Conservation (phyloP, 2,329 filamentous ascomycete species). For the Colletotrichum incanum region DNA sequence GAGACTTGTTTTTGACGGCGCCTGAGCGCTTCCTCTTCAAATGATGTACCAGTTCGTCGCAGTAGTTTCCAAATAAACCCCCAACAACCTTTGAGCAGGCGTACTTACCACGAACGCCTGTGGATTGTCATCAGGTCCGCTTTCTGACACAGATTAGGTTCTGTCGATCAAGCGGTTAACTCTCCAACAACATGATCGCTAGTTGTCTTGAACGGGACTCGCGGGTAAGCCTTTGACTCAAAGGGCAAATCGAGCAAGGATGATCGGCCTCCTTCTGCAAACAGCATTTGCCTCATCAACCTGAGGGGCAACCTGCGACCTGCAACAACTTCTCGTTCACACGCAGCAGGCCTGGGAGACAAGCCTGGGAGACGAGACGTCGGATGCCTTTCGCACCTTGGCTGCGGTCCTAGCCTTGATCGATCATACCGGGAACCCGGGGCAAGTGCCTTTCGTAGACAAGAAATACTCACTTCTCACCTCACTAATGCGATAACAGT, state of each 20-base stretch:
- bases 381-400: background rate
- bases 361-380: background rate
- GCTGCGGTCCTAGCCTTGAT: background rate
- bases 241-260: background rate
- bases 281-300: background rate
- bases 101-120: background rate
- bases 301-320: background rate
- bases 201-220: background rate
- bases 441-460: constrained; percentile 13
- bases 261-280: background rate
- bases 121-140: background rate
- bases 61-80: too few relatives aligned
- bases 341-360: background rate
- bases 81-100: background rate
- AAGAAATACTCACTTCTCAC: constrained; percentile 4
- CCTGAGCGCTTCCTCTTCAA: background rate
- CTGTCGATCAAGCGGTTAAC: background rate
- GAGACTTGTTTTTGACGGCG: background rate
- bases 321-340: background rate
- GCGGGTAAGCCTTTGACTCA: background rate
- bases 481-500: background rate
- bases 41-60: too few relatives aligned
- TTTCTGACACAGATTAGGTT: background rate
- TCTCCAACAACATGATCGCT: background rate
- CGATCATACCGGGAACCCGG: constrained; percentile 16